Conservation (phyloP, 129 eudicot species). For the Chrysanthemum seticuspe region DNA sequence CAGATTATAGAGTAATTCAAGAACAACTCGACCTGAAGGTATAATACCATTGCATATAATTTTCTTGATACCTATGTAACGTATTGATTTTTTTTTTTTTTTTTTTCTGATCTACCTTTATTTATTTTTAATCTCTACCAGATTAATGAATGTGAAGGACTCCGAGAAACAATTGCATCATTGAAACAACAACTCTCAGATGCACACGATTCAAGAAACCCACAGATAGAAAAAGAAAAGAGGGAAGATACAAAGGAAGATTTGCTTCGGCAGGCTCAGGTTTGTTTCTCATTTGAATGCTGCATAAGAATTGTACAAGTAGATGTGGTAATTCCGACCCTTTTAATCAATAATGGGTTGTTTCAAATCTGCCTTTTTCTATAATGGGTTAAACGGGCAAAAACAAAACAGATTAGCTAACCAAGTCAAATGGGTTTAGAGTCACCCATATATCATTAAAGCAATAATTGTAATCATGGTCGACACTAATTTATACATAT, state of each 20-base stretch:
- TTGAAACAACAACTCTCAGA: slow-evolving; percentile 74
- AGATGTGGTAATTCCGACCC: background rate
- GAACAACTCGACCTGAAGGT: slow-evolving; percentile 95
- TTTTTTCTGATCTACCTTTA: background rate
- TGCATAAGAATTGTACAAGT: background rate
- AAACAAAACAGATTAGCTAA: too few relatives aligned
- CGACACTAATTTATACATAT: too few relatives aligned
- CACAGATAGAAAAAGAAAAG: slow-evolving; percentile 30
- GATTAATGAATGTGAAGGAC: slow-evolving; percentile 74
- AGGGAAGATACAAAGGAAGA: slow-evolving; percentile 42
- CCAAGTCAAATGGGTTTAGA: background rate
- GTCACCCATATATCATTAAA: background rate
- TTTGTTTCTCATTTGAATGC: slow-evolving; percentile 24
- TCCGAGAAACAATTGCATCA: slow-evolving; percentile 58
- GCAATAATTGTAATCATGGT: background rate
- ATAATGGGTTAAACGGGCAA: too few relatives aligned
- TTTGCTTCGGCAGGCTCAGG: slow-evolving; percentile 63
- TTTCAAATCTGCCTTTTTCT: too few relatives aligned
- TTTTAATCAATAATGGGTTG: background rate
- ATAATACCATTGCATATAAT: background rate
- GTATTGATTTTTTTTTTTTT: background rate
- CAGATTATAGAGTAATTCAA: slow-evolving; percentile 74
- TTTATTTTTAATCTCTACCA: slow-evolving; percentile 26
- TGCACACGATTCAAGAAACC: slow-evolving; percentile 27
- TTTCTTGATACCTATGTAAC: slow-evolving; percentile 1